Base-by-base conservation (phyloP, 176 grass and related monocot species). In the Chrysopogon serrulatus region DNA sequence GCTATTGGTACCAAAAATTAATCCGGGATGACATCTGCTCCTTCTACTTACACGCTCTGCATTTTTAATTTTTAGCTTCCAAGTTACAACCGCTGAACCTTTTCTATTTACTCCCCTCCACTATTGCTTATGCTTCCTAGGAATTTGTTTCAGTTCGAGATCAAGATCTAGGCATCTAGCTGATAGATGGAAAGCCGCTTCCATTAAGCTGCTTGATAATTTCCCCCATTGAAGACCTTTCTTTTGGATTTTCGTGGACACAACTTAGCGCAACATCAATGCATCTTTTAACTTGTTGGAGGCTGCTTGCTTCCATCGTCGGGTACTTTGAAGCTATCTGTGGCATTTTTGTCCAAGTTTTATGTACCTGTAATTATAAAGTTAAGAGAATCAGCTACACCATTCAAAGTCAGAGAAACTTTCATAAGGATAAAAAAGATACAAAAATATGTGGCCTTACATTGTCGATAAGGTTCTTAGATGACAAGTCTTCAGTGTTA, bases 291-390 rank as follows among this genome's bases (percentile, higher is more conserved):
- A 72, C 80, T 72, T 72, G 51, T 24, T 72, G 80, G 26, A 82
- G 51, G 35, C 17, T 17, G 67, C 65, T n/a, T 26, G 77, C 47
- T 32, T 86, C 77, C 62, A 86, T 21, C 10, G 21, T 66, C 10
- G 68, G 68, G 27, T 86, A 81, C 18, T 86, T 74, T 0, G 77
- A 74, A 43, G 68, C 68, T 41, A 86, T 86, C 5, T 86, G 77
- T 0, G 70, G 34, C 0, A 54, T 79, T 43, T 71, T 82, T 14
- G 68, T 23, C 84, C 84, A 86, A 0, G 49, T 73, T 74, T 68
- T 32, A n/a, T 33, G 5, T 65, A 86, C 57, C 84, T 86, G 45
- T 1, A 62, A 64, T 31, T 30, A 24, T 24, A 71, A 14, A 72
- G 71, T 32, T 45, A 31, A 72, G 17, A 0, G 7, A 10, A 21